These are phyloP conservation scores for Debaryomyces prosopidis DNA, from an alignment of 805 yeast species.

Conservation along the genomic window DNA sequence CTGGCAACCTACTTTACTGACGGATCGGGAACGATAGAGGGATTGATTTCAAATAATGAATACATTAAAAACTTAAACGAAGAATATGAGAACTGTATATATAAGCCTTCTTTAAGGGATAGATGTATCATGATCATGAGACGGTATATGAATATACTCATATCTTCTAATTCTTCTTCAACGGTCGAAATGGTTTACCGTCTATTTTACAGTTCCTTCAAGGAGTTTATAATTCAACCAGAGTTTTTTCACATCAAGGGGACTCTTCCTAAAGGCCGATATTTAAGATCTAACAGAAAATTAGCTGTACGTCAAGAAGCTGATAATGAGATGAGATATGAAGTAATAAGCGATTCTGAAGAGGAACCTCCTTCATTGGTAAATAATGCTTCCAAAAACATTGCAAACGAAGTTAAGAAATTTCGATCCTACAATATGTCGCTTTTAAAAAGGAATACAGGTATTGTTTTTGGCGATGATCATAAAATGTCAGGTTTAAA, in stretches of 20 bases:
- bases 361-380: constrained; percentile 5
- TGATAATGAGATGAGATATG: background rate
- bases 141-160: background rate
- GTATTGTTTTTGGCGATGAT: background rate
- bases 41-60: constrained; percentile 19
- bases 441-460: too few relatives aligned
- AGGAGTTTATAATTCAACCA: background rate
- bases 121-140: constrained; percentile 13
- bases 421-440: too few relatives aligned
- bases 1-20: constrained; percentile 26
- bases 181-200: background rate
- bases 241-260: background rate
- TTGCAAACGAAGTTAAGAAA: too few relatives aligned
- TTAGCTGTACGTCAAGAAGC: too few relatives aligned
- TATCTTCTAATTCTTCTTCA: background rate
- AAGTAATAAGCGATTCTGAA: constrained; percentile 13
- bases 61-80: constrained; percentile 17
- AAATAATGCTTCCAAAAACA: background rate
- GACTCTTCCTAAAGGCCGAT: background rate
- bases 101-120: constrained; percentile 20
- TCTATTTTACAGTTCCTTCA: background rate
- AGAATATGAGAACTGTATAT: constrained; percentile 17
- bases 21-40: constrained; percentile 16
- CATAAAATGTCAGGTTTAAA: background rate
- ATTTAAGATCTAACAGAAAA: too few relatives aligned